A percentile compares a stretch with the other conserved stretches of the same genome.
phyloP scores from a whole-genome alignment of 331 rosid species.

The Malus hybrid region DNA sequence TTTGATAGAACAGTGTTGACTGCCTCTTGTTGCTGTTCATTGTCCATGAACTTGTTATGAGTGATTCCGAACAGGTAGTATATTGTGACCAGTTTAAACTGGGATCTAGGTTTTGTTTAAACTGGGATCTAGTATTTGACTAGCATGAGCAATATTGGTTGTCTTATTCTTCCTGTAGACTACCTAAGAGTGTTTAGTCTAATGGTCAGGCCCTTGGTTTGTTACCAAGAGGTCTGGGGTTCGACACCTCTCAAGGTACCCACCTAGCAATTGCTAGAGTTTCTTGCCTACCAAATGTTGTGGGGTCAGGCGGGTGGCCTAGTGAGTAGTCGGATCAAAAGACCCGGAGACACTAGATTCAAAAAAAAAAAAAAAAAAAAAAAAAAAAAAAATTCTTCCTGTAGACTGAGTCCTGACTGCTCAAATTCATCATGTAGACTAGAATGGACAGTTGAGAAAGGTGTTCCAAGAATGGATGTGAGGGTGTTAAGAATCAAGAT shows the following conservation, averaged over 20 bases:
- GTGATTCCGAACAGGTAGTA: background rate
- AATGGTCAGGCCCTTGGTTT: no score
- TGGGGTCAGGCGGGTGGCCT: no score
- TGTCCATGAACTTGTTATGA: conserved; percentile 4
- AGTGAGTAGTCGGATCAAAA: no score
- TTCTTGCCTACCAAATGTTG: no score
- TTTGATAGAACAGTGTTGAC: background rate
- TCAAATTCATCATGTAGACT: conserved; percentile 3
- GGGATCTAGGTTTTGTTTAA: background rate
- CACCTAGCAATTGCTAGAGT: no score
- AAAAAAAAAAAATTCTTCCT: background rate
- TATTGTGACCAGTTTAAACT: background rate
- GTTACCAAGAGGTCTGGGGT: no score
- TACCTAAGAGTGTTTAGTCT: no score
- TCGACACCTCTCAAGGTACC: no score
- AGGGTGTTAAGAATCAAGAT: background rate
- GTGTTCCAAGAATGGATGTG: background rate
- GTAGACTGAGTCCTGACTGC: background rate
- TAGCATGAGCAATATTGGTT: background rate
- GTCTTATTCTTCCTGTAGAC: background rate
- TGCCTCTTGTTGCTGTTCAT: background rate
- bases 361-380: no score
- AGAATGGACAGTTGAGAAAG: conserved; percentile 1
- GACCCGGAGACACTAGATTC: no score
- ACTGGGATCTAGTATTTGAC: background rate